Evolutionary conservation across 345 rosid genomes (phyloP), one percentile per base, ranked within the genome.

Genomic region (Mangifera indica): DNA sequence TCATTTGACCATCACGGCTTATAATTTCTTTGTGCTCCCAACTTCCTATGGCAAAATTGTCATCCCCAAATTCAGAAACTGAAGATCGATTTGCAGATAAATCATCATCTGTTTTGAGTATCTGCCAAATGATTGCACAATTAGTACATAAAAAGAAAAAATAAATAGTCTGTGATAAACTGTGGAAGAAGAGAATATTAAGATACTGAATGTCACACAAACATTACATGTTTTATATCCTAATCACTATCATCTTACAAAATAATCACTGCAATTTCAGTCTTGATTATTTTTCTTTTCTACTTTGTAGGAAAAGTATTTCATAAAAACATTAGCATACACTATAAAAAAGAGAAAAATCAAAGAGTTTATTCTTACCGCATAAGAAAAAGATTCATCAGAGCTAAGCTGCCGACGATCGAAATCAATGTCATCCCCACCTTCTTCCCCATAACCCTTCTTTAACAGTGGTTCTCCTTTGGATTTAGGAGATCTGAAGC

Each of bases 391-490:
- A 66, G 85, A 75, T 72, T 90, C 98, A 81, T 94, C 98, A 7
- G 97, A 89, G 74, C 91, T 85, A 63, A 95, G 96, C 78, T 90
- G 96, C 56, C 98, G 86, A 13, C 99, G 97, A 76, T 89, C 93
- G 84, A 72, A 91, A 87, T 95, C 99, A 71, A 95, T 95, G 77
- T 95, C 99, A 85, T 92, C 98, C n/a, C 99, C 99, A 6, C 99
- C 99, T 60, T 95, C 98, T 87, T 95, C 98, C 56, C 87, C 92
- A 78, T 91, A 83, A 7, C 86, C 96, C 83, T 90, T 92, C 73
- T 92, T 95, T 73, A 95, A 81, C 87, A 95, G 79, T 20, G 99
- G 97, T 78, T 95, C 98, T 12, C 98, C 96, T 85, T 84, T 90
- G 63, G 85, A 83, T 80, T 92, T 92, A 32, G 90, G 82, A 76